Conservation (phyloP, 1,284 basidiomycete species). For the Tylopilus sp. region DNA sequence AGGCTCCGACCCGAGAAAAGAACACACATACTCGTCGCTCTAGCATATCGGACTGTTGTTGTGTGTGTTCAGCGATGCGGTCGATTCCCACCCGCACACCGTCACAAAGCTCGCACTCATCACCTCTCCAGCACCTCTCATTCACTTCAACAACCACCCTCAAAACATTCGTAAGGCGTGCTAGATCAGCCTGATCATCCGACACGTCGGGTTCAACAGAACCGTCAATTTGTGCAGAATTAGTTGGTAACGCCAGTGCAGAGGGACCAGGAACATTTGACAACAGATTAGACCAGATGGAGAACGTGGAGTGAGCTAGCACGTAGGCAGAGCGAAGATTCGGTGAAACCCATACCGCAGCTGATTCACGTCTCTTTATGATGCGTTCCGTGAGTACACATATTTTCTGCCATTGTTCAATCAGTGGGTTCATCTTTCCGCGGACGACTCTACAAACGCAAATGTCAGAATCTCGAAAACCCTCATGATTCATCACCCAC, state of each 20-base stretch:
- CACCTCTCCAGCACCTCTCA: slow-evolving; percentile 73
- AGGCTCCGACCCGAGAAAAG: neutral
- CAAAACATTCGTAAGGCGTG: slow-evolving; percentile 76
- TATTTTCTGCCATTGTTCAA: slow-evolving; percentile 90
- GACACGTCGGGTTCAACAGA: slow-evolving; percentile 22
- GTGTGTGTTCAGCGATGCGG: slow-evolving; percentile 65
- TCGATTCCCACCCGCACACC: slow-evolving; percentile 78
- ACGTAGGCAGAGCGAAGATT: slow-evolving; percentile 57
- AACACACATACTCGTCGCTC: slow-evolving; percentile 67
- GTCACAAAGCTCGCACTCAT: slow-evolving; percentile 75
- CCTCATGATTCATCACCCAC: slow-evolving; percentile 40
- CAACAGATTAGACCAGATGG: slow-evolving; percentile 37
- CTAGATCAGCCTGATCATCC: slow-evolving; percentile 69
- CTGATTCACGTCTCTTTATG: slow-evolving; percentile 81
- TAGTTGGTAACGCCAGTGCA: slow-evolving; percentile 21
- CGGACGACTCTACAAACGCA: slow-evolving; percentile 57
- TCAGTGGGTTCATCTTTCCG: slow-evolving; percentile 64
- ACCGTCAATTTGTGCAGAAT: slow-evolving; percentile 24
- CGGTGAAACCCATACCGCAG: slow-evolving; percentile 74
- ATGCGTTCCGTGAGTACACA: slow-evolving; percentile 81
- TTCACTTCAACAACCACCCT: slow-evolving; percentile 77
- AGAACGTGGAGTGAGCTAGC: slow-evolving; percentile 64
- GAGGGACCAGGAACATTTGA: slow-evolving; percentile 9
- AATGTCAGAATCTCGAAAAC: slow-evolving; percentile 1
- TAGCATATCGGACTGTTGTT: slow-evolving; percentile 71